A percentile compares a stretch with the other conserved stretches of the same genome.
These are phyloP conservation scores for Protea cynaroides DNA, from an alignment of 164 flowering plant genomes.

Conservation along the genomic window DNA sequence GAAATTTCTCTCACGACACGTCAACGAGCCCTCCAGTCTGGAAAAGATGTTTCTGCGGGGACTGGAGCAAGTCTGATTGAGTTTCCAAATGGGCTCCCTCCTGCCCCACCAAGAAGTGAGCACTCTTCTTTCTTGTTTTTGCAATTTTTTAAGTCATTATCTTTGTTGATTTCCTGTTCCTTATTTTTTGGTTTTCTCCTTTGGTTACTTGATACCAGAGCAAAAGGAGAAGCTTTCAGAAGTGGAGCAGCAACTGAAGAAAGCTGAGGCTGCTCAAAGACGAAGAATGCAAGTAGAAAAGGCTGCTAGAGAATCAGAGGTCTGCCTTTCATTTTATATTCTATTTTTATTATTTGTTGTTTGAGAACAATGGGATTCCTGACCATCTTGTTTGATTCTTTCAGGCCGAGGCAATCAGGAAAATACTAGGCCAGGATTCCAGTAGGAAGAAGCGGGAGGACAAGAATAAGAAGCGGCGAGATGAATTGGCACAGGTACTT, in stretches of 20 bases:
- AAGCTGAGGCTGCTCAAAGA: conserved; percentile 94
- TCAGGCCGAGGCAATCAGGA: conserved; percentile 93
- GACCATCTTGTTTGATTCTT: conserved; percentile 12
- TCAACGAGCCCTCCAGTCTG: conserved; percentile 87
- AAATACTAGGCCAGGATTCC: conserved; percentile 93
- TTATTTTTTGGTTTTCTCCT: neutral
- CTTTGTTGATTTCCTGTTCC: neutral
- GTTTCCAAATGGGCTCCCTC: conserved; percentile 89
- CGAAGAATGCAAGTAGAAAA: conserved; percentile 89
- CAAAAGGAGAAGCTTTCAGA: conserved; percentile 93
- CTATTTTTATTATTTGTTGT: neutral
- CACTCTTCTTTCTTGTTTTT: neutral
- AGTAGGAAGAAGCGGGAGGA: conserved; percentile 85
- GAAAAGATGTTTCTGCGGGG: conserved; percentile 55
- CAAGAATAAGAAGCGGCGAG: conserved; percentile 72
- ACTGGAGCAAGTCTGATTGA: conserved; percentile 51
- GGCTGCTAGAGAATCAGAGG: conserved; percentile 89
- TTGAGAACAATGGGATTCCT: neutral
- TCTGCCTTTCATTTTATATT: conserved; percentile 19
- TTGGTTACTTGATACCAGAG: conserved; percentile 32
- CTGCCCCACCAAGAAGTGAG: conserved; percentile 87
- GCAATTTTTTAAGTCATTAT: neutral
- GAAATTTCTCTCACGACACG: conserved; percentile 81
- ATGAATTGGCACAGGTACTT: conserved; percentile 83
- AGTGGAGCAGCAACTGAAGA: conserved; percentile 85